These are phyloP conservation scores for Berberis thunbergii DNA, from an alignment of 164 flowering plant genomes.

Conservation along the genomic window DNA sequence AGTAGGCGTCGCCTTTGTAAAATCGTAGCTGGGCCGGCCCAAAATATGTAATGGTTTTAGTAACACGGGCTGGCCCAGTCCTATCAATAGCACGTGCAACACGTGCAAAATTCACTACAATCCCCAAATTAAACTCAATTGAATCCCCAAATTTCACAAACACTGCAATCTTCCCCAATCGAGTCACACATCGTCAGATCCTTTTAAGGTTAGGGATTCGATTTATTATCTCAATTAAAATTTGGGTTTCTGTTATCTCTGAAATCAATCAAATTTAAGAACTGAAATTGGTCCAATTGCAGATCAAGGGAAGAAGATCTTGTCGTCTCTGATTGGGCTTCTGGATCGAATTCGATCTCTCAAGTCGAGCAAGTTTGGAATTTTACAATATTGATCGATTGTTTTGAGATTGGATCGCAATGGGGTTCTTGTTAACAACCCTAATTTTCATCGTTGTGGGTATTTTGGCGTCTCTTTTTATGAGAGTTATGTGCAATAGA, in stretches of 20 bases:
- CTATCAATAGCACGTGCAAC: too few species aligned
- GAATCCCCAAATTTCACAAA: too few species aligned
- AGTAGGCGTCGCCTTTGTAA: too few species aligned
- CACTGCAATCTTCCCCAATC: neutral
- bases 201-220: neutral
- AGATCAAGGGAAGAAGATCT: neutral
- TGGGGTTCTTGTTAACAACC: conserved; percentile 69
- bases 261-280: neutral
- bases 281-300: neutral
- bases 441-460: conserved; percentile 50
- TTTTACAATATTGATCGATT: neutral
- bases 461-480: conserved; percentile 38
- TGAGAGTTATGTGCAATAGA: conserved; percentile 58
- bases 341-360: too few species aligned
- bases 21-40: too few species aligned
- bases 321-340: too few species aligned
- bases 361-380: neutral
- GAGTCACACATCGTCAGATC: neutral
- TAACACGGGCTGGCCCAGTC: too few species aligned
- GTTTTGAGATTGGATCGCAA: conserved; percentile 10
- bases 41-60: too few species aligned
- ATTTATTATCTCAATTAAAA: too few species aligned
- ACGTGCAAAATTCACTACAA: too few species aligned
- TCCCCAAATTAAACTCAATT: too few species aligned
- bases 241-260: too few species aligned